phyloP scores from a whole-genome alignment of 192 early-diverging fungal genomes.

The Coemansia sp. region DNA sequence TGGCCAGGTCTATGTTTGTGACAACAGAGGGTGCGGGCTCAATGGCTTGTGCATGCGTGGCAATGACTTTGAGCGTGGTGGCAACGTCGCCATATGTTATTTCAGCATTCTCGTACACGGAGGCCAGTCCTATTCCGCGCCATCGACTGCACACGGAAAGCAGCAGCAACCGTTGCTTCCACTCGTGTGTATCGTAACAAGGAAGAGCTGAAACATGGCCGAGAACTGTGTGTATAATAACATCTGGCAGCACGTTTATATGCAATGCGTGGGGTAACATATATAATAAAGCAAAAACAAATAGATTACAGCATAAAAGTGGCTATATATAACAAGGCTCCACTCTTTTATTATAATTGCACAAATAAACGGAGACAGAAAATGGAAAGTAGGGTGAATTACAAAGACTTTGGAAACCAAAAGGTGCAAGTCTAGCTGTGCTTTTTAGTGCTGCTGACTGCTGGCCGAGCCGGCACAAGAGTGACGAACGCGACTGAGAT shows the following conservation, averaged over 20 bases:
- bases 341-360: not conserved
- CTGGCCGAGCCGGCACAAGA: slow-evolving; percentile 11
- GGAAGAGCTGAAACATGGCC: not conserved
- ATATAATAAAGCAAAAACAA: not conserved
- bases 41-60: not conserved
- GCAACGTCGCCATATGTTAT: not conserved
- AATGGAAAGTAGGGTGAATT: no score
- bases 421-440: not conserved
- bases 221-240: not conserved
- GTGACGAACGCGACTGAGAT: slow-evolving; percentile 40
- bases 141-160: not conserved
- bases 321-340: no score
- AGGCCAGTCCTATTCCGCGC: not conserved
- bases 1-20: not conserved
- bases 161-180: not conserved
- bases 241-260: not conserved
- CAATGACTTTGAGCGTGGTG: not conserved
- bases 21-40: not conserved
- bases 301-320: no score
- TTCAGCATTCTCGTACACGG: not conserved
- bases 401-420: not conserved
- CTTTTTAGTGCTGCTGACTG: not conserved
- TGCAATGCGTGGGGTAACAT: not conserved
- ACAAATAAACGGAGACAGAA: not conserved
- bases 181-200: not conserved